These are phyloP conservation scores for Syncephalastrum racemosum DNA, from an alignment of 371 early-diverging fungal genomes.

Conservation along the genomic window DNA sequence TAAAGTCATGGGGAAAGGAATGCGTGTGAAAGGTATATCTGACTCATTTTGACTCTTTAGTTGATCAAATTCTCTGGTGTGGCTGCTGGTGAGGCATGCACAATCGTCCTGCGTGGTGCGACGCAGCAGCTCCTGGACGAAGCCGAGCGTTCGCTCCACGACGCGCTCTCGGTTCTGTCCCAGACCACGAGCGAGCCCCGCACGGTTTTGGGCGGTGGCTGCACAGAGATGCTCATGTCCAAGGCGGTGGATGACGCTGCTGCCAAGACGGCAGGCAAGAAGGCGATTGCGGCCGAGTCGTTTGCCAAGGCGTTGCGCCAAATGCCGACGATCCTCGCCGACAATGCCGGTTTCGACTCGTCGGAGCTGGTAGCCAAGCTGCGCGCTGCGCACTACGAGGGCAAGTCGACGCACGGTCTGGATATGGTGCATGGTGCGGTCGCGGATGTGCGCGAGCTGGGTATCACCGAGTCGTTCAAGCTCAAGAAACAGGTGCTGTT, in stretches of 20 bases:
- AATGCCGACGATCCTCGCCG: slow-evolving; percentile 97
- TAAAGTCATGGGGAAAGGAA: slow-evolving; percentile 12
- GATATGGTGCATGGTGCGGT: slow-evolving; percentile 88
- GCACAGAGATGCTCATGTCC: slow-evolving; percentile 98
- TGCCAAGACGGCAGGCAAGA: slow-evolving; percentile 90
- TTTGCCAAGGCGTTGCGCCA: slow-evolving; percentile 97
- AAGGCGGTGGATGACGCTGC: slow-evolving; percentile 94
- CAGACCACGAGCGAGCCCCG: slow-evolving; percentile 96
- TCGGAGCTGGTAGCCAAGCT: slow-evolving; percentile 91
- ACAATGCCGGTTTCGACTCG: slow-evolving; percentile 99
- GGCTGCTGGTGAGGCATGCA: slow-evolving; percentile 97
- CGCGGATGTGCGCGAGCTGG: slow-evolving; percentile 84
- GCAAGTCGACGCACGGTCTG: slow-evolving; percentile 80
- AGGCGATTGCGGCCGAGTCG: slow-evolving; percentile 96
- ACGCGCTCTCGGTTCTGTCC: slow-evolving; percentile 97
- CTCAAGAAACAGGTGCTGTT: slow-evolving; percentile 97
- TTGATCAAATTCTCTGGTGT: slow-evolving; percentile 97
- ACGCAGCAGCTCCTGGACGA: slow-evolving; percentile 98
- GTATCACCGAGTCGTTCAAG: slow-evolving; percentile 98
- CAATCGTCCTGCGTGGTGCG: slow-evolving; percentile 97
- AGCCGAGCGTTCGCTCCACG: slow-evolving; percentile 99
- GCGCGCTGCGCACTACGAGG: slow-evolving; percentile 92
- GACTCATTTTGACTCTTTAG: slow-evolving; percentile 17
- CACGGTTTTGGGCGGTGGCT: slow-evolving; percentile 97
- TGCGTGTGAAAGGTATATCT: not conserved